Conservation (phyloP, 352 stramenopile species). For the Phytophthora crassamura region DNA sequence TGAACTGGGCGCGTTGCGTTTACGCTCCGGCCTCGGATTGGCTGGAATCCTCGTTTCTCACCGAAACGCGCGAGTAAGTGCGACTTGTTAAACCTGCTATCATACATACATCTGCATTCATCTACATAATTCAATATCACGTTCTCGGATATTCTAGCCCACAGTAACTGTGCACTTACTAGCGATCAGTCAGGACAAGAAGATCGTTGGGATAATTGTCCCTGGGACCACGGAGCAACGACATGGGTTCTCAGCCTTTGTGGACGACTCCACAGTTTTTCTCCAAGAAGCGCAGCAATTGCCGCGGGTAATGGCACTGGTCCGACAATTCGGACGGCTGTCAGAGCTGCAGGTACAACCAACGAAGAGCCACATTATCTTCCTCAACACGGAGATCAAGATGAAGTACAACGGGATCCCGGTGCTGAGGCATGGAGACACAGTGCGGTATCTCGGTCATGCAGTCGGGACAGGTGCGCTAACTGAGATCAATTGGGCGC, state of each 20-base stretch:
- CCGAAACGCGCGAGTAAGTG: too few relatives aligned
- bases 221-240: neutral
- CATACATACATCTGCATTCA: too few relatives aligned
- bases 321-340: neutral
- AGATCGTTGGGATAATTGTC: neutral
- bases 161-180: too few relatives aligned
- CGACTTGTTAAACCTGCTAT: too few relatives aligned
- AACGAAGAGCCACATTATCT: neutral
- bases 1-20: too few relatives aligned
- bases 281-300: neutral
- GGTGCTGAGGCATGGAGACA: neutral
- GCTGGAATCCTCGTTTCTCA: neutral
- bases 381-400: neutral
- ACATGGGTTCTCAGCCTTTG: slow-evolving; percentile 8
- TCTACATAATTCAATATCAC: too few relatives aligned
- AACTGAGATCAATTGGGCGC: neutral
- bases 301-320: neutral
- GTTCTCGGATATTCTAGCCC: too few relatives aligned
- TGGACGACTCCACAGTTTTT: too few relatives aligned
- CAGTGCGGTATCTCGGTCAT: neutral
- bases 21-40: slow-evolving; percentile 2
- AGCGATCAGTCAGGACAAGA: too few relatives aligned
- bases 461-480: neutral
- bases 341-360: neutral
- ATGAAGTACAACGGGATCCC: neutral